phyloP scores from a whole-genome alignment of 495 filamentous ascomycete species.

The Letharia lupina region DNA sequence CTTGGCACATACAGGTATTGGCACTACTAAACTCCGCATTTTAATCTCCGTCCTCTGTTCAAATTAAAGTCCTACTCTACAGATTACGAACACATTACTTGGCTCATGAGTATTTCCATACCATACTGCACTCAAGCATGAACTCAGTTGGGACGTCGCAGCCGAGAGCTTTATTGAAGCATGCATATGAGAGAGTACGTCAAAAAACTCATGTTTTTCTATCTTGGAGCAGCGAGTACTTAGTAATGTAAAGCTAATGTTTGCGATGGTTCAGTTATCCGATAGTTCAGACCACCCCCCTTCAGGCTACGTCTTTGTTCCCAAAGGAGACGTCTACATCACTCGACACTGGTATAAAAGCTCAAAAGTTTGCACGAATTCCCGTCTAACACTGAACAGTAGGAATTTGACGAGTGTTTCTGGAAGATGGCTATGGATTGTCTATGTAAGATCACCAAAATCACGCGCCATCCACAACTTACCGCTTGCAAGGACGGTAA shows the following conservation, averaged over 20 bases:
- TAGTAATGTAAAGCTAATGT: not conserved
- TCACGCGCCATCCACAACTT: not conserved
- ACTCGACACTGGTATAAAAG: constrained; percentile 13
- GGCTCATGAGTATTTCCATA: not conserved
- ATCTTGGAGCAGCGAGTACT: not conserved
- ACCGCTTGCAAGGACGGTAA: not conserved
- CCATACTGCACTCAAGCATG: not conserved
- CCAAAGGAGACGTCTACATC: constrained; percentile 16
- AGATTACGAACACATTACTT: not conserved
- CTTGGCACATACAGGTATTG: not conserved
- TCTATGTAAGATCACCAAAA: constrained; percentile 4
- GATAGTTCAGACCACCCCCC: not conserved
- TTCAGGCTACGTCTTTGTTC: constrained; percentile 13
- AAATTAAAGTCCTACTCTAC: too few relatives aligned
- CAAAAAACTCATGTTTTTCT: not conserved
- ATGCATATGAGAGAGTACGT: constrained; percentile 8
- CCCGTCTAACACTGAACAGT: constrained; percentile 7
- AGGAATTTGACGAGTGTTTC: constrained; percentile 2
- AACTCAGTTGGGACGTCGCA: not conserved
- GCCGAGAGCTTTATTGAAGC: constrained; percentile 5
- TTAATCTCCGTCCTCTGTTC: too few relatives aligned
- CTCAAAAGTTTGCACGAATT: not conserved
- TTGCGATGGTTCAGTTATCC: not conserved
- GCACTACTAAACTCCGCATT: not conserved
- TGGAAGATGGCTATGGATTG: constrained; percentile 2